Evolutionary conservation across 2,329 filamentous ascomycete species (phyloP).

Genomic region (Sporothrix brunneoviolacea): DNA sequence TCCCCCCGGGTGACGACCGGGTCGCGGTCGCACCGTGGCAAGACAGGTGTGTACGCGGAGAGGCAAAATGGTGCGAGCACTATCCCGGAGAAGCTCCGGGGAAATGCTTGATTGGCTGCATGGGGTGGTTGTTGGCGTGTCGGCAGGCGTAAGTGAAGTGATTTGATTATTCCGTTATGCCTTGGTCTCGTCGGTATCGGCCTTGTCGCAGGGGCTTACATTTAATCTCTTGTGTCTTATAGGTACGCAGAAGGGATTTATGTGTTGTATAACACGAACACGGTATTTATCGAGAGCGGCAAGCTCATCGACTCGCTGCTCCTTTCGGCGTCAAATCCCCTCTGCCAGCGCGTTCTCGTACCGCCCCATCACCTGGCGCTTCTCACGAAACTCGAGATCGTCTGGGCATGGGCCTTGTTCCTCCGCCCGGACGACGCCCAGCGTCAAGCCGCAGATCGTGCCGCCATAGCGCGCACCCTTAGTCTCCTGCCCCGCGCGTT

Average conservation of each 20-base stretch:
- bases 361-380: not conserved
- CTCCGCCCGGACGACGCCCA: not conserved
- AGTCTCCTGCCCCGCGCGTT: no score
- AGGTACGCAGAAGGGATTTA: not conserved
- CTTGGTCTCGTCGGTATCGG: not conserved
- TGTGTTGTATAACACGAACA: conserved; percentile 1
- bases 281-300: not conserved
- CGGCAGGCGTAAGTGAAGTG: not conserved
- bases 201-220: not conserved
- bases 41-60: not conserved
- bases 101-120: not conserved
- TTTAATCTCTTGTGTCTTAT: not conserved
- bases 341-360: not conserved
- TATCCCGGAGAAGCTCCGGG: not conserved
- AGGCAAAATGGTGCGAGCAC: not conserved
- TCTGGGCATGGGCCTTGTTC: not conserved
- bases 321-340: not conserved
- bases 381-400: not conserved
- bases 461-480: no score
- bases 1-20: not conserved
- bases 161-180: not conserved
- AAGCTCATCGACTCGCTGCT: not conserved
- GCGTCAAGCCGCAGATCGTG: not conserved
- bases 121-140: conserved; percentile 1
- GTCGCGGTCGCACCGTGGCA: not conserved